Conservation (phyloP, 139 green algal species). For the Chlamydomonas schloesseri region DNA sequence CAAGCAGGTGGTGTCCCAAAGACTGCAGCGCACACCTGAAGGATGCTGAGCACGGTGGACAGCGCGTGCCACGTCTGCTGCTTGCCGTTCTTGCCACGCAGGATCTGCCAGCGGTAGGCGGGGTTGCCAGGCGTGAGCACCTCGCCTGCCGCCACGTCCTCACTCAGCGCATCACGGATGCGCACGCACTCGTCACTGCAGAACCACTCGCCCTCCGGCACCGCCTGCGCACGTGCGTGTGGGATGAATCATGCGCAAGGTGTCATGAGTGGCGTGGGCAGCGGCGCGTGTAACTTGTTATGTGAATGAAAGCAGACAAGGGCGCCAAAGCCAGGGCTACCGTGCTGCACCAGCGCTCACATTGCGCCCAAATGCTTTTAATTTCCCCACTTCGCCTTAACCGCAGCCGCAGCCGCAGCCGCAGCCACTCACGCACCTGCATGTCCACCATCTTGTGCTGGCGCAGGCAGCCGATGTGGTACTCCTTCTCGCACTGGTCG, state of each 20-base stretch:
- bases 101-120: conserved; percentile 53
- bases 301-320: no score
- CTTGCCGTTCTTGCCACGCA: conserved; percentile 50
- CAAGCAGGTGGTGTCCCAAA: not conserved
- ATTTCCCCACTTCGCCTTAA: no score
- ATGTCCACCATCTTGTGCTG: conserved; percentile 46
- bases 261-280: no score
- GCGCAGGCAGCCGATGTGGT: conserved; percentile 88
- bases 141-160: conserved; percentile 59
- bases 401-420: no score
- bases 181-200: conserved; percentile 79
- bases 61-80: conserved; percentile 44
- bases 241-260: no score
- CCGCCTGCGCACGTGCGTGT: no score
- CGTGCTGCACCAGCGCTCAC: no score
- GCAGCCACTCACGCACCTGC: conserved; percentile 22
- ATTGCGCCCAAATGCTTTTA: no score
- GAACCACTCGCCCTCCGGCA: conserved; percentile 87
- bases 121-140: conserved; percentile 40
- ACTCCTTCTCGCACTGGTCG: conserved; percentile 97
- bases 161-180: conserved; percentile 64
- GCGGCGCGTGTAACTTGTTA: no score
- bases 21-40: conserved; percentile 54
- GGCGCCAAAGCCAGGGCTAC: no score
- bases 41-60: conserved; percentile 51